phyloP scores from a whole-genome alignment of 2,329 filamentous ascomycete species.

The Diaporthe sp. region DNA sequence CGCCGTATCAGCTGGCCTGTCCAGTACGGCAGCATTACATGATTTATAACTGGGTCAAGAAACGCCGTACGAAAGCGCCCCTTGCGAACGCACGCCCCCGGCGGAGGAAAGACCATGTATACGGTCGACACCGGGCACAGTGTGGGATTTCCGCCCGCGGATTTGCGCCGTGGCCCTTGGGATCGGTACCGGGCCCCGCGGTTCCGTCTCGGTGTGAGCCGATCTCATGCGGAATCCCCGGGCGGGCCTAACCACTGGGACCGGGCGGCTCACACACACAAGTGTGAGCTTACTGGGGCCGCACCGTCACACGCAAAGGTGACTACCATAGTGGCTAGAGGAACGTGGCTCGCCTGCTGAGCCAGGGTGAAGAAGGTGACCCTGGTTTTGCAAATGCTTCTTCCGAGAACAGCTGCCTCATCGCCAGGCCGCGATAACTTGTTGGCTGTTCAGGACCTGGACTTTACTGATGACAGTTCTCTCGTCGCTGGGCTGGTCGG shows the following conservation, averaged over 20 bases:
- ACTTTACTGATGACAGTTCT: no score
- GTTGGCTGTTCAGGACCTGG: no score
- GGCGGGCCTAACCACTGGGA: neutral
- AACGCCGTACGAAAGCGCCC: neutral
- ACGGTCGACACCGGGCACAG: constrained; percentile 10
- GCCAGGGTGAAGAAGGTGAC: neutral
- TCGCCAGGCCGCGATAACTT: neutral
- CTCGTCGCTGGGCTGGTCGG: no score
- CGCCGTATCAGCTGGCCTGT: neutral
- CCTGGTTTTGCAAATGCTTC: neutral
- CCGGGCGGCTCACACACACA: neutral
- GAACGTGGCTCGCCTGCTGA: neutral
- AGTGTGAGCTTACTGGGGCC: neutral
- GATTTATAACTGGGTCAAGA: neutral
- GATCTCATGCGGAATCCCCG: constrained; percentile 1
- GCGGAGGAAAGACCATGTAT: neutral
- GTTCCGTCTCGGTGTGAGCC: neutral
- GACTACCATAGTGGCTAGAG: neutral
- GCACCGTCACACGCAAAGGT: neutral
- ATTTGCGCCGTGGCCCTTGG: neutral
- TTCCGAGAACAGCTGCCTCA: neutral
- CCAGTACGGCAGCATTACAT: neutral
- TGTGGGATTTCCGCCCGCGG: constrained; percentile 1
- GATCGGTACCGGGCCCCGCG: neutral
- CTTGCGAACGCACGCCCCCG: neutral